Percentiles rank a stretch among this genome's conserved stretches.
These are phyloP conservation scores for Sporisorium scitamineum DNA, from an alignment of 1,284 basidiomycete genomes.

Conservation along the genomic window DNA sequence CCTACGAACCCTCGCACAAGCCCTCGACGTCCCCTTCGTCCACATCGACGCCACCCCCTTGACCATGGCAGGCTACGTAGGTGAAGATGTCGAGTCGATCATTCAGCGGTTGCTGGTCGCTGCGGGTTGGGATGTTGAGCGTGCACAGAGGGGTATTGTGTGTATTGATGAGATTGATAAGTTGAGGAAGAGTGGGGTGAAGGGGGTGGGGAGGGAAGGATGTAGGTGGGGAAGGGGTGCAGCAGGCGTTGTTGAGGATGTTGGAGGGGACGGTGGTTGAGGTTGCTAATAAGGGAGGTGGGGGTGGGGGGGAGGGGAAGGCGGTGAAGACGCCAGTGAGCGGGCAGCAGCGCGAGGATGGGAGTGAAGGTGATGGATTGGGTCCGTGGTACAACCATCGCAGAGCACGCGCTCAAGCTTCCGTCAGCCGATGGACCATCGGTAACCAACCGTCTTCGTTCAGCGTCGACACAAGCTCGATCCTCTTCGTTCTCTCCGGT, in stretches of 20 bases:
- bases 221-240: slow-evolving; percentile 94
- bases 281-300: slow-evolving; percentile 72
- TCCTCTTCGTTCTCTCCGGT: slow-evolving; percentile 74
- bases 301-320: background rate
- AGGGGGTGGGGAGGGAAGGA: slow-evolving; percentile 78
- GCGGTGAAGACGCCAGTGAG: background rate
- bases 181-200: slow-evolving; percentile 74
- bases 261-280: slow-evolving; percentile 90
- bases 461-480: slow-evolving; percentile 80
- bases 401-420: background rate
- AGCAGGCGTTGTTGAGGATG: slow-evolving; percentile 89
- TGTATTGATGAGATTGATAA: slow-evolving; percentile 98
- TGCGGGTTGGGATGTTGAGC: slow-evolving; percentile 41
- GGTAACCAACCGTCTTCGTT: slow-evolving; percentile 73
- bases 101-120: slow-evolving; percentile 46
- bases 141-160: slow-evolving; percentile 74
- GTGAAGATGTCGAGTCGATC: slow-evolving; percentile 59
- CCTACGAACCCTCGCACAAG: slow-evolving; percentile 48
- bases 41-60: slow-evolving; percentile 57
- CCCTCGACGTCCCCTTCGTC: slow-evolving; percentile 57
- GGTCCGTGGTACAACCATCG: slow-evolving; percentile 37
- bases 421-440: background rate
- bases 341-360: background rate
- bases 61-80: slow-evolving; percentile 60
- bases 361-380: background rate